Base-by-base conservation (phyloP, 164 flowering plant genomes). In the Saururus chinensis region DNA sequence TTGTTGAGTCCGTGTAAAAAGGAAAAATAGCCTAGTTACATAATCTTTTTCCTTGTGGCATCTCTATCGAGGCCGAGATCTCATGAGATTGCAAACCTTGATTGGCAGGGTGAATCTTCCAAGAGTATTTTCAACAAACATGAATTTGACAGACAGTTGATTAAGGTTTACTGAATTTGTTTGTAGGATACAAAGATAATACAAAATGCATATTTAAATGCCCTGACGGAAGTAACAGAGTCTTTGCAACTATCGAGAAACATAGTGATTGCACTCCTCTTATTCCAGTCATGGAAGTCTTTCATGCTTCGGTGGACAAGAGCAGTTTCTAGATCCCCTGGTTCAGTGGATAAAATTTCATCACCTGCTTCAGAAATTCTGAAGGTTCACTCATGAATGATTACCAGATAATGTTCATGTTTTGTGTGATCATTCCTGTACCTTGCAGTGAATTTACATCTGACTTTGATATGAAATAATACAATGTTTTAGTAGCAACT, bases 201-300 rank as follows among this genome's bases (percentile, higher is more conserved):
- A 25, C 78, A 76, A 71, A 67, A 74, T 71, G 71, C 68, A 61
- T 89, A 77, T 76, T 84, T 77, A 75, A 74, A 67, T 73, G 80
- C 84, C 53, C 24, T 89, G 41, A 63, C 75, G 53, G 92, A 87
- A 67, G 77, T 87, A 58, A 84, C 95, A 35, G 72, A 79, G 59
- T 87, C 96, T 67, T 79, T 91, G 68, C 82, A 80, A 61, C 82
- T 95, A 23, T 91, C 97, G 69, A 85, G 97, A 78, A 95, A 84
- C 71, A 72, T 81, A 60, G 64, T 83, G 53, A 23, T 89, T 70
- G 97, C 95, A 53, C 75, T 84, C 66, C 75, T 95, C 22, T 77
- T 93, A 14, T 62, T 95, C 73, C 89, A 95, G 74, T 95, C 99
- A 51, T 91, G 96, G 97, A 84, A 88, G 73, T 64, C 86, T 21